Conservation (phyloP, 164 flowering plant species). For the Pachysandra terminalis region DNA sequence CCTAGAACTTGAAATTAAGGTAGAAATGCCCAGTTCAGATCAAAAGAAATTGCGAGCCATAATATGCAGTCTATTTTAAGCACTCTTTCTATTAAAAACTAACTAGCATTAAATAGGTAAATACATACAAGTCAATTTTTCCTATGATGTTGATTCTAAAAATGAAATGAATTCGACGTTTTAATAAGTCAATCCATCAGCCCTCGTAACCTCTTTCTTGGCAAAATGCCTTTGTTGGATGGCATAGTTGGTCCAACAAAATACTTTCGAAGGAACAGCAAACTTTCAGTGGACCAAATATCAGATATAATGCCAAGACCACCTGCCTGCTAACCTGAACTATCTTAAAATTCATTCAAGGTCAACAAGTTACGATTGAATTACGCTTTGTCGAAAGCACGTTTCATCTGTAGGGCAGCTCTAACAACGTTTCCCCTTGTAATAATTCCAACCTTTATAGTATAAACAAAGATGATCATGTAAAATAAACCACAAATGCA, state of each 20-base stretch:
- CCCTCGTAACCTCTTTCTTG: neutral
- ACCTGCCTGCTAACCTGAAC: conserved; percentile 2
- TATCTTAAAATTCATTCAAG: neutral
- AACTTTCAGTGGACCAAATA: neutral
- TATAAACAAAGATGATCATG: neutral
- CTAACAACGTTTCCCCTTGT: conserved; percentile 86
- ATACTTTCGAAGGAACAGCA: no score
- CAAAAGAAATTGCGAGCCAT: no score
- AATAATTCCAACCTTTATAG: conserved; percentile 71
- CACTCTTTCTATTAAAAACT: no score
- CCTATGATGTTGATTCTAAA: no score
- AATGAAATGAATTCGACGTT: no score
- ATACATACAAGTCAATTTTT: no score
- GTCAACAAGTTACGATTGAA: neutral
- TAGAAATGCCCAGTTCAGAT: no score
- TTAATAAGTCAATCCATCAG: no score
- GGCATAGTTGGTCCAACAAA: conserved; percentile 6
- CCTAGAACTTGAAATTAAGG: no score
- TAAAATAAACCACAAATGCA: neutral
- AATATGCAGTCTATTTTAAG: no score
- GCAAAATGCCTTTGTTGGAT: neutral
- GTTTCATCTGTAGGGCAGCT: conserved; percentile 78
- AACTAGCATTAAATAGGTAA: no score
- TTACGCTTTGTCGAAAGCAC: conserved; percentile 25
- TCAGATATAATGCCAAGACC: neutral